These are phyloP conservation scores for Anisodus acutangulus DNA, from an alignment of 257 asterid genomes.

Conservation along the genomic window DNA sequence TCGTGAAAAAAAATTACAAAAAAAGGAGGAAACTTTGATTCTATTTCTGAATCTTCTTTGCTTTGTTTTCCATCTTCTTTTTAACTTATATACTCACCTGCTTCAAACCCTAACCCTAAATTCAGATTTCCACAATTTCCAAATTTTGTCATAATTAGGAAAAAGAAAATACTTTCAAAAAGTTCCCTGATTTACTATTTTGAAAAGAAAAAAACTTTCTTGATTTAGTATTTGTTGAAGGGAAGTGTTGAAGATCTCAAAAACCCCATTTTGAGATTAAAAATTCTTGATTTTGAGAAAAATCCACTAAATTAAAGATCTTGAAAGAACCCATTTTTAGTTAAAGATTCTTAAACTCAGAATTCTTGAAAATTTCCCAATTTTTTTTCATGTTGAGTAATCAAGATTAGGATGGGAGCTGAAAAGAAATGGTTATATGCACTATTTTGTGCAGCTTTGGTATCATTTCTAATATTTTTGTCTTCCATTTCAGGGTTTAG, in stretches of 20 bases:
- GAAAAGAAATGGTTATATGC: conserved; percentile 94
- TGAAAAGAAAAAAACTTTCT: background rate
- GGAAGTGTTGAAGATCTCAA: background rate
- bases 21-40: background rate
- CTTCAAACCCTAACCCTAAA: conserved; percentile 27
- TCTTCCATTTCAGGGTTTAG: conserved; percentile 81
- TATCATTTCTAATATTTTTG: conserved; percentile 71
- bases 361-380: background rate
- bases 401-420: conserved; percentile 54
- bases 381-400: background rate
- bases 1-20: background rate
- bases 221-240: conserved; percentile 3
- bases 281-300: background rate
- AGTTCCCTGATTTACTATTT: background rate
- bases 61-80: conserved; percentile 15
- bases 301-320: no score
- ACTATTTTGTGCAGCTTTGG: conserved; percentile 84
- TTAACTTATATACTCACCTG: background rate
- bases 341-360: conserved; percentile 14
- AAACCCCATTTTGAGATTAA: background rate
- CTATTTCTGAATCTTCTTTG: conserved; percentile 27
- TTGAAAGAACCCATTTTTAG: conserved; percentile 23
- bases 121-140: background rate
- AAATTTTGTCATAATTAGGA: background rate
- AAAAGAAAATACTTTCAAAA: background rate